Evolutionary conservation across 768 basidiomycete genomes (phyloP).

Genomic region (Lanmaoa pseudosensibilis): DNA sequence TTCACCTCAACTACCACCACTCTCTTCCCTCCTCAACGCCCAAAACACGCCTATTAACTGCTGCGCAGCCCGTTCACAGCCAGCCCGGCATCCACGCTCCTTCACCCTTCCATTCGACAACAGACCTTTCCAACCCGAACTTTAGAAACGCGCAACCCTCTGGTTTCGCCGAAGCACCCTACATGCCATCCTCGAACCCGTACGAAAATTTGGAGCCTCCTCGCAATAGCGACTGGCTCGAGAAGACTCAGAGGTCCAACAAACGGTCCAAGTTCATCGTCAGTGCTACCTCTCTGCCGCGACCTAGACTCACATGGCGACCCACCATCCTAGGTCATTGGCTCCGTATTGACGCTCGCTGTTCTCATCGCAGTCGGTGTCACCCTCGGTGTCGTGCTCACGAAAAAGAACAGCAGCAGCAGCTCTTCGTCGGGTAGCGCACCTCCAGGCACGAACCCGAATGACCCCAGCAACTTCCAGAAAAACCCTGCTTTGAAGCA

Average conservation of each 20-base stretch:
- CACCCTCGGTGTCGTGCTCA: constrained; percentile 62
- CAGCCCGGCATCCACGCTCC: constrained; percentile 38
- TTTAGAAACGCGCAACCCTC: constrained; percentile 25
- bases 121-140: constrained; percentile 24
- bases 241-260: constrained; percentile 33
- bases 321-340: constrained; percentile 47
- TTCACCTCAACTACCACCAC: constrained; percentile 1
- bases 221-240: constrained; percentile 42
- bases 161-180: constrained; percentile 26
- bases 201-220: constrained; percentile 36
- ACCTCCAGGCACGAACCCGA: constrained; percentile 41
- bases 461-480: constrained; percentile 76
- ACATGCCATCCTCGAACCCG: constrained; percentile 23
- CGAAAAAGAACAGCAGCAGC: constrained; percentile 51
- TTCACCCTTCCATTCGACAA: constrained; percentile 27
- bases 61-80: constrained; percentile 36
- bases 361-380: constrained; percentile 58
- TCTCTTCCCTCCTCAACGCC: not conserved
- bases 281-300: constrained; percentile 26
- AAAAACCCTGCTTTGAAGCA: constrained; percentile 69
- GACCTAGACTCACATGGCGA: not conserved
- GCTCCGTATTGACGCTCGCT: constrained; percentile 45
- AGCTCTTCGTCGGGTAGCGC: constrained; percentile 19
- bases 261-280: constrained; percentile 59
- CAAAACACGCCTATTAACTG: constrained; percentile 13